Conservation (phyloP, 1,284 basidiomycete genomes). For the Apiotrichum gamsii region DNA sequence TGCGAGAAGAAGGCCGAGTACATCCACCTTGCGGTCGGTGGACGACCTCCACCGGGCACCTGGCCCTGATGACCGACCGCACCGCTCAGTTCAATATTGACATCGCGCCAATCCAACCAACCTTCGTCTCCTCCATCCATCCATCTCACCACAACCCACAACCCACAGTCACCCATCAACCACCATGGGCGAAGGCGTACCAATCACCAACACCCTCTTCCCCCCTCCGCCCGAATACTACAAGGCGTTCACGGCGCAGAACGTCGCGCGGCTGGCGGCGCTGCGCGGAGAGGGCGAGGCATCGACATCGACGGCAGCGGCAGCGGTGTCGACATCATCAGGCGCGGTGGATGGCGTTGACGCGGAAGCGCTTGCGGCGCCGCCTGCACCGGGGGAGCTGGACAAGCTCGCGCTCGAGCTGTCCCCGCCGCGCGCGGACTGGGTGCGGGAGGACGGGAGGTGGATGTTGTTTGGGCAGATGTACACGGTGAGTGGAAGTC, state of each 20-base stretch:
- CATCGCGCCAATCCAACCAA: no score
- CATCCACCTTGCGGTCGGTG: no score
- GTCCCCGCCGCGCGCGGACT: constrained; percentile 29
- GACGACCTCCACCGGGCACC: not conserved
- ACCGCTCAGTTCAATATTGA: not conserved
- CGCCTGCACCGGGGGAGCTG: constrained; percentile 13
- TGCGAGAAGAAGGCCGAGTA: not conserved
- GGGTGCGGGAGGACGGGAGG: constrained; percentile 38
- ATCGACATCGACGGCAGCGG: not conserved
- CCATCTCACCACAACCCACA: not conserved
- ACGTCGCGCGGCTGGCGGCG: constrained; percentile 20
- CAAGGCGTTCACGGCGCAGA: constrained; percentile 30
- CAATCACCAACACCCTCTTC: constrained; percentile 44
- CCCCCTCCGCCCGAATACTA: constrained; percentile 42
- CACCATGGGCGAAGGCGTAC: constrained; percentile 21
- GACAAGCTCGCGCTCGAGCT: constrained; percentile 17
- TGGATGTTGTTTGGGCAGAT: constrained; percentile 42
- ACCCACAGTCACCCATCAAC: not conserved
- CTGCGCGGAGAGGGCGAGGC: constrained; percentile 1
- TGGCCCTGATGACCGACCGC: no score
- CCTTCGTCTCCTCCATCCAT: not conserved
- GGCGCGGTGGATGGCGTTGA: not conserved
- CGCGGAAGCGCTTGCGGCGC: not conserved
- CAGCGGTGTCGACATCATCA: not conserved
- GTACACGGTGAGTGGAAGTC: constrained; percentile 28